Evolutionary conservation across 164 flowering plant genomes (phyloP), one percentile per base, ranked within the genome.

Genomic region (Nymphaea thermarum): DNA sequence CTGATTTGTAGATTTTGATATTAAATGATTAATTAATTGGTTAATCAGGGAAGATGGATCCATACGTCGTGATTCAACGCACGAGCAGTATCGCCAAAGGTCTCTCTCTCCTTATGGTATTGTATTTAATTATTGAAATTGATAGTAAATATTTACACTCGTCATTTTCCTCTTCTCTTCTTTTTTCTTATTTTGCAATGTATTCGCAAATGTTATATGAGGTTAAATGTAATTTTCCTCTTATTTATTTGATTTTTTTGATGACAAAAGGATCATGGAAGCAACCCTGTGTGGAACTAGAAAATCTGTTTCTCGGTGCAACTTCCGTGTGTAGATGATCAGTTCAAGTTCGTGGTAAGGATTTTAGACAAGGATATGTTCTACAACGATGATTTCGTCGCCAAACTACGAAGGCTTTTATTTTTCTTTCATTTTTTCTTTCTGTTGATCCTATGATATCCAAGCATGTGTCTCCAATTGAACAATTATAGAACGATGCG

Each of bases 301-400:
- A 81, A 66, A 60, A 77, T 87, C 44, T 74, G 47, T 8, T 82
- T 88, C 74, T 74, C 76, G 44, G 88, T 71, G 44, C 83, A 90
- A 62, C 87, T 78, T 74, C 93, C 93, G 6, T 82, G 82, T 0
- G 68, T 55, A 25, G 82, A 76, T 59, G 72, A 73, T 42, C 73
- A 85, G 3, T 83, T 78, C 81, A 88, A 86, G 75, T 80, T 90
- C 68, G 66, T 72, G 16, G 82, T 90, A 66, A 83, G 72, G 63
- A 73, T 90, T 78, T 80, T 86, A 86, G 96, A 87, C 77, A 77
- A 83, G 45, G 93, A 87, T 71, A 85, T 81, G 44, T 86, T 90
- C 71, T 74, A 87, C 4, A n/a, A n/a, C n/a, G 96, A 87, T 69
- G 93, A 90, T 70, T 86, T 77, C 44, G 42, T 82, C 14, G 93